Conservation (phyloP, 2,329 filamentous ascomycete genomes). For the Apiospora koreana region DNA sequence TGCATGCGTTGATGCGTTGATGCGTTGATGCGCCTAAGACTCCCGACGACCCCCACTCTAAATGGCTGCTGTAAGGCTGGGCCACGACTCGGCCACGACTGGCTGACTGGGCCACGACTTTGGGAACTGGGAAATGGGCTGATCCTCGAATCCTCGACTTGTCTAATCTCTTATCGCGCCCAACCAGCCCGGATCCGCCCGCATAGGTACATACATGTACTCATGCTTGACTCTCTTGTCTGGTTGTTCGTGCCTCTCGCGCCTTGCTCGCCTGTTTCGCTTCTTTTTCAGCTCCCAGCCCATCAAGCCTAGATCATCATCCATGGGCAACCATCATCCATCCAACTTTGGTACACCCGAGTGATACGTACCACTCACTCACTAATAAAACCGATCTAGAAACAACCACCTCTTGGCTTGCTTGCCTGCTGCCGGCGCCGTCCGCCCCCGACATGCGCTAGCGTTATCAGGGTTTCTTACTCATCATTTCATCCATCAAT, state of each 20-base stretch:
- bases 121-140: not conserved
- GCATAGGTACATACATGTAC: not conserved
- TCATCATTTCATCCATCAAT: too few relatives aligned
- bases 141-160: not conserved
- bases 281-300: not conserved
- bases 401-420: not conserved
- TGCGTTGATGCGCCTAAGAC: not conserved
- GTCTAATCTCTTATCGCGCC: not conserved
- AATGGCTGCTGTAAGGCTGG: slow-evolving; percentile 1
- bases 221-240: not conserved
- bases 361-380: not conserved
- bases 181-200: not conserved
- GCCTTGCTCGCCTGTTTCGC: slow-evolving; percentile 1
- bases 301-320: not conserved
- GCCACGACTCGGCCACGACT: not conserved
- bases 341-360: not conserved
- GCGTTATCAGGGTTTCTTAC: not conserved
- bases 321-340: not conserved
- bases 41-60: not conserved
- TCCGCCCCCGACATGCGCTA: not conserved
- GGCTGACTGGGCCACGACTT: not conserved
- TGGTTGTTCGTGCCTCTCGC: not conserved
- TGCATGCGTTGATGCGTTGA: too few relatives aligned
- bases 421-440: not conserved
- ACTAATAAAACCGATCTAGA: not conserved